A percentile compares a stretch with the other conserved stretches of the same genome.
Conservation (phyloP, 108 stramenopile species). For the Nitzschia inconspicua region DNA sequence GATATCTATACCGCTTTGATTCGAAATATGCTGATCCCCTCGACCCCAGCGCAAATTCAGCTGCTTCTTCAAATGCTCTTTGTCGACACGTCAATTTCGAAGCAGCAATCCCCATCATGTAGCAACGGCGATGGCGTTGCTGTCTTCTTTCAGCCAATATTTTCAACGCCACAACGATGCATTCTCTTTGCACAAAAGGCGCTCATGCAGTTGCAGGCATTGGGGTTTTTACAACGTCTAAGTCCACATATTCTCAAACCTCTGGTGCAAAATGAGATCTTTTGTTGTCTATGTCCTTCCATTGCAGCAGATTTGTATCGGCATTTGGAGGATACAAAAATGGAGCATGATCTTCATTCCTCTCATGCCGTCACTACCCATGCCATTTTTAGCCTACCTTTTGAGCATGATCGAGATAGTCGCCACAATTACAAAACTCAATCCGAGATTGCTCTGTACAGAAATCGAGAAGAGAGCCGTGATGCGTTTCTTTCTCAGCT, state of each 20-base stretch:
- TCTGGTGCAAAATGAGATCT: background rate
- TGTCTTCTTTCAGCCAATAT: conserved; percentile 21
- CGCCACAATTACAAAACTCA: conserved; percentile 63
- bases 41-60: conserved; percentile 66
- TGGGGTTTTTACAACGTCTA: background rate
- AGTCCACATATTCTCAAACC: conserved; percentile 4
- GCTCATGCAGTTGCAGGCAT: background rate
- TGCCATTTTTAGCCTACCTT: conserved; percentile 70
- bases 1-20: conserved; percentile 57
- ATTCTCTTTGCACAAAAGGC: background rate
- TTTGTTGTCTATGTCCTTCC: background rate
- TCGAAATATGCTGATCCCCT: conserved; percentile 58
- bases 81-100: background rate
- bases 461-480: conserved; percentile 71
- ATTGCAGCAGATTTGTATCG: conserved; percentile 2
- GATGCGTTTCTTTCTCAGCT: conserved; percentile 76
- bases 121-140: background rate
- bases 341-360: conserved; percentile 10
- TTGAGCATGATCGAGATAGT: conserved; percentile 70
- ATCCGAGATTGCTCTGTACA: conserved; percentile 51
- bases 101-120: background rate
- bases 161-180: conserved; percentile 12
- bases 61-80: conserved; percentile 58
- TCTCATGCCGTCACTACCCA: conserved; percentile 23
- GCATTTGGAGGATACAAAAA: background rate